Evolutionary conservation across 352 stramenopile species (phyloP), one percentile per base, ranked within the genome.

Genomic region (Hyaloperonospora arabidopsidis): DNA sequence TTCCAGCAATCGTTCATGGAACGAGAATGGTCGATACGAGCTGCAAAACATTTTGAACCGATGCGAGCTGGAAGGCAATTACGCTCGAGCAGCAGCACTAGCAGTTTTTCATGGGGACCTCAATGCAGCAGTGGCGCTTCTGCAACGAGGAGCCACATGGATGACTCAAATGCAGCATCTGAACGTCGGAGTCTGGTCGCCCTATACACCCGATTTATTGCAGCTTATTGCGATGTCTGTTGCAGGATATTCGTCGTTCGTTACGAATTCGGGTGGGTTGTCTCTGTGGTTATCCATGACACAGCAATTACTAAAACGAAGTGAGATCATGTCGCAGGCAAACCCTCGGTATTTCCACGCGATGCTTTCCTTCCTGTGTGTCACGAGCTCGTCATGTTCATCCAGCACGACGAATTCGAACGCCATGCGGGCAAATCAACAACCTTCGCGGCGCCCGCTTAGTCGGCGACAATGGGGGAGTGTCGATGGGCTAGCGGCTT

Each of bases 211-310:
- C 1, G 85, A 95, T 48, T 65, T 95, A 15, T 59, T 91, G n/a
- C 79, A 93, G 56, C 75, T 95, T n/a, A 84, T 91, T 6, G 85
- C 85, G 0, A 95, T 95, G 85, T 85, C 85, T 1, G 63, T 95
- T 36, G 83, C 85, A 15, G 85, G 85, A 0, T 95, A 91, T 52
- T 86, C 83, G 41, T 72, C 77, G 2, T 74, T 68, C 0, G 61
- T 70, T 10, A 61, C 61, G n/a, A 79, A 65, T 49, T 49, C 63
- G 12, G 63, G 70, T 15, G 67, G 69, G 2, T 51, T 74, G 6
- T 80, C 76, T 4, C 59, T 95, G 32, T 95, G 85, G 85, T 67
- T 65, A 2, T 79, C 52, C 15, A 93, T 88, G 76, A 92, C 79
- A 23, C 70, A 87, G 48, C 79, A 91, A 53, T 62, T 95, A 1